A percentile compares a stretch with the other conserved stretches of the same genome.
These are phyloP conservation scores for Nissolia schottii DNA, from an alignment of 306 rosid genomes.

Conservation along the genomic window DNA sequence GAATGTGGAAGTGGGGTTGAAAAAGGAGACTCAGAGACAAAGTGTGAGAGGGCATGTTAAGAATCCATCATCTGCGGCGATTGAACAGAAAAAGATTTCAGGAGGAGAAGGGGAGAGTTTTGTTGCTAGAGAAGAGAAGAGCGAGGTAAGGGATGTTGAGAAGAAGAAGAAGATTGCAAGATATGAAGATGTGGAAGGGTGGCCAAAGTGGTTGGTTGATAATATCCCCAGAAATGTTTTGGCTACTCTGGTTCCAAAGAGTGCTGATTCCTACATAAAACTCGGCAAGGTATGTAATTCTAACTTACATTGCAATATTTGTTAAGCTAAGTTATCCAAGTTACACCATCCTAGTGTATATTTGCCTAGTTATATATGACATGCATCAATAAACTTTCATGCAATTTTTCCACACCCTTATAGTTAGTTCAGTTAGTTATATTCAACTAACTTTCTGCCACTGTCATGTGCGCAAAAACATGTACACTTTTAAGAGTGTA, in stretches of 20 bases:
- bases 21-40: not conserved
- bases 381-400: not conserved
- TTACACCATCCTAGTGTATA: not conserved
- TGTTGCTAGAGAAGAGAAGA: not conserved
- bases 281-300: constrained; percentile 50
- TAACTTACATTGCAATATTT: not conserved
- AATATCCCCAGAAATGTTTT: constrained; percentile 42
- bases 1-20: not conserved
- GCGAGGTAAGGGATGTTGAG: not conserved
- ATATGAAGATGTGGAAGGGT: constrained; percentile 44
- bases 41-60: not conserved
- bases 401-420: too few species aligned
- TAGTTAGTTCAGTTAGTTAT: too few species aligned
- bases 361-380: not conserved
- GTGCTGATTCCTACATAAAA: constrained; percentile 65
- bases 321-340: not conserved
- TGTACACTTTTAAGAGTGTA: too few species aligned
- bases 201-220: constrained; percentile 79
- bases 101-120: not conserved
- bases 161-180: constrained; percentile 33
- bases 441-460: too few species aligned
- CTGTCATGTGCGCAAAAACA: too few species aligned
- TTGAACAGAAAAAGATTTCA: not conserved
- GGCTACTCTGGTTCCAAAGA: constrained; percentile 45
- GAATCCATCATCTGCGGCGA: not conserved